These are phyloP conservation scores for Lolium perenne DNA, from an alignment of 176 grass and related monocot species.

Conservation along the genomic window DNA sequence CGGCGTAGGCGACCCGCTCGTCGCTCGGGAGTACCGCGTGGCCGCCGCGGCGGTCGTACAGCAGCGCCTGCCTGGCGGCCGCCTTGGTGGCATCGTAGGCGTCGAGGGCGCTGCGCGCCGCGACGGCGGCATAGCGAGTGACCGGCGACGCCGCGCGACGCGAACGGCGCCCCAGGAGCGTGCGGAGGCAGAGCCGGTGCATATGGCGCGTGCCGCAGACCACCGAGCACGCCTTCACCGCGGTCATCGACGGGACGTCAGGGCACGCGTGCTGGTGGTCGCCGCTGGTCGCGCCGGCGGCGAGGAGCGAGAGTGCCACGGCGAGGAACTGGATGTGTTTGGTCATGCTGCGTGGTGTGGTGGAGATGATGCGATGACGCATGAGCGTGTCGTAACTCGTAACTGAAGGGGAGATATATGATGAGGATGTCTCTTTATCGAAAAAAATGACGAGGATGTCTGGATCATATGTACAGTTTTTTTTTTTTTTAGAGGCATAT, in stretches of 20 bases:
- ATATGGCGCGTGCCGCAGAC: constrained; percentile 30
- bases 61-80: constrained; percentile 14
- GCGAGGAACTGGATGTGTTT: not conserved
- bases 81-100: constrained; percentile 24
- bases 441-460: not conserved
- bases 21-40: not conserved
- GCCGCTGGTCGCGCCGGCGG: not conserved
- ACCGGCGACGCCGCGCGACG: not conserved
- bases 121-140: not conserved
- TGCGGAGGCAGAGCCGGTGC: constrained; percentile 32
- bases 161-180: not conserved
- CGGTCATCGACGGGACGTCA: constrained; percentile 22
- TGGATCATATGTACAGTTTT: not conserved
- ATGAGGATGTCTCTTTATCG: not conserved
- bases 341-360: constrained; percentile 10
- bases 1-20: constrained; percentile 36
- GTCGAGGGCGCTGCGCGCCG: constrained; percentile 23
- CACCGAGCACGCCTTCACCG: not conserved
- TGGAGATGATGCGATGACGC: not conserved
- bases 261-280: not conserved
- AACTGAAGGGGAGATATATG: not conserved
- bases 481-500: not conserved
- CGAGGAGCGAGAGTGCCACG: not conserved
- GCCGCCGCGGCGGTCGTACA: not conserved
- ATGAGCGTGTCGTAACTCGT: not conserved